Base-by-base conservation (phyloP, 768 basidiomycete species). In the Tephrocybe sp. region DNA sequence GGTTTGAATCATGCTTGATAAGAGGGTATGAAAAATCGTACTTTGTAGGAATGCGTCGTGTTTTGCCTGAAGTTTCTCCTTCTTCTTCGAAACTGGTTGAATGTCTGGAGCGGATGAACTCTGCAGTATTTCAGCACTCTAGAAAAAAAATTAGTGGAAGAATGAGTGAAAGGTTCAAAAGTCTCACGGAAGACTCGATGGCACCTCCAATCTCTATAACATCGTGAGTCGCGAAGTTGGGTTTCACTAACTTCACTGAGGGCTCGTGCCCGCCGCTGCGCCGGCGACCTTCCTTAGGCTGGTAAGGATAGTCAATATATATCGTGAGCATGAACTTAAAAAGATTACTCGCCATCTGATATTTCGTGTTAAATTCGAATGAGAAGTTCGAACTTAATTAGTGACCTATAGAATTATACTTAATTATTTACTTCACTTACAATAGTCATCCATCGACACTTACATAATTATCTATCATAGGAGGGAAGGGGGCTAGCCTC, bases 31-130 rank as follows among this genome's bases (percentile, higher is more conserved):
- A 24, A 32, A 2, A 18, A 13, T 39, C 72, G 30, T 56, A 88
- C 89, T 82, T 70, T 83, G 74, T 36, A 89, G 61, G 56, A 92
- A 86, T 3, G 81, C 74, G 54, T 87, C 81, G 42, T 82, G 83
- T 63, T 84, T 90, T 47, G 80, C 55, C 15, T 77, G 73, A 45
- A 79, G 78, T 63, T 84, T 89, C 49, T 79, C 82, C 61, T 86
- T 89, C 67, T 92, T 92, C 53, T 66, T 79, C 40, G 72, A 52
- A 64, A 54, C 15, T 41, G 52, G 19, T 43, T 52, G 21, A 55
- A 47, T 16, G 51, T 70, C 67, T 11, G 59, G 30, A 15, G 56
- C 44, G 38, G 60, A 59, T 47, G 74, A 58, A 28, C 72, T 62
- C 24, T 68, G 58, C 5, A 81, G 66, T 41, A 82, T 65, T n/a